A percentile compares a stretch with the other conserved stretches of the same genome.
phyloP scores from a whole-genome alignment of 108 stramenopile species.

The Nannochloropsis gaditana region DNA sequence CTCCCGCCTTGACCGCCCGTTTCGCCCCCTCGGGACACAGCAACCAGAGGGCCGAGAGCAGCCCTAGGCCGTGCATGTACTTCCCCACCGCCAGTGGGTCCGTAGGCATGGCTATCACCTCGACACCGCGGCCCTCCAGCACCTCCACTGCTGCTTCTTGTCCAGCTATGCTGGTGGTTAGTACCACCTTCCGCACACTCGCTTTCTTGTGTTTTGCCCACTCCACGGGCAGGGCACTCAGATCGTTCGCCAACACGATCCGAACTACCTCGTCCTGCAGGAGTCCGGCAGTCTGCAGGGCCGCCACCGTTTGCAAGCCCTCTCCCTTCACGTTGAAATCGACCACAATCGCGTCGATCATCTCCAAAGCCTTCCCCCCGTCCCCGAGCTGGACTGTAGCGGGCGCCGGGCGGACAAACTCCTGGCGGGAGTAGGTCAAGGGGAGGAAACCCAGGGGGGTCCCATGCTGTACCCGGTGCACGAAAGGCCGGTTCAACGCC shows the following conservation, averaged over 20 bases:
- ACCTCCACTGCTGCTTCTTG: constrained; percentile 8
- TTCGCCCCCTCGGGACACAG: constrained; percentile 3
- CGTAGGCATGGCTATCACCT: neutral
- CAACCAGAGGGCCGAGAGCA: neutral
- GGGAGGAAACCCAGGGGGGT: neutral
- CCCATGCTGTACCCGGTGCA: constrained; percentile 34
- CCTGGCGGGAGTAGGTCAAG: neutral
- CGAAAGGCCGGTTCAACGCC: constrained; percentile 40
- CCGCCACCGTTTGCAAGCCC: neutral
- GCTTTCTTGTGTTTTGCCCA: neutral
- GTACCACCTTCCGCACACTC: neutral
- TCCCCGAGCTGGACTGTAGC: neutral
- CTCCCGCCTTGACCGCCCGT: neutral
- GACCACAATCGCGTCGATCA: neutral
- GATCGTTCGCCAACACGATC: neutral
- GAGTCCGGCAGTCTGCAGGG: neutral
- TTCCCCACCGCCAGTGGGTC: neutral
- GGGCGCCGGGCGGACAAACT: neutral
- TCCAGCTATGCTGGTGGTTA: neutral
- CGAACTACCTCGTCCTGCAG: neutral
- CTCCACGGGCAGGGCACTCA: neutral
- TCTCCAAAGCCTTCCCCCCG: neutral
- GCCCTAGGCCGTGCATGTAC: neutral
- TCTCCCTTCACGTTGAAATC: constrained; percentile 15
- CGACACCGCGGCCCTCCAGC: neutral